Evolutionary conservation across 2,329 filamentous ascomycete species (phyloP).

Genomic region (Stagonosporopsis rhizophila): DNA sequence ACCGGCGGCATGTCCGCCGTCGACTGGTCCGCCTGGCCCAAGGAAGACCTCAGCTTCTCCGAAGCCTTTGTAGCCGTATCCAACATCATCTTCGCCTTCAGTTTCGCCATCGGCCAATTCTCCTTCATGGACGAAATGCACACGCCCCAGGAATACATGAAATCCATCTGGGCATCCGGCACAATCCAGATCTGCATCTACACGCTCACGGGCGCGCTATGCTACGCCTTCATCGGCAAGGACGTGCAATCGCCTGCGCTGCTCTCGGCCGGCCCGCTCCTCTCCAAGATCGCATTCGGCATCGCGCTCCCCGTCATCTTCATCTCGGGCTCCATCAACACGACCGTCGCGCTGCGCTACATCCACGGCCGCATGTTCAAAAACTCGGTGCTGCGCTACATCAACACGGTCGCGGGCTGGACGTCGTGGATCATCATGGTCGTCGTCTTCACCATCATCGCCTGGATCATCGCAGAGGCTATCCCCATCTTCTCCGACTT

Average conservation of each 20-base stretch:
- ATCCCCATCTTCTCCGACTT: conserved; percentile 25
- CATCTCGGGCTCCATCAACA: conserved; percentile 23
- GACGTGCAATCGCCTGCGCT: conserved; percentile 16
- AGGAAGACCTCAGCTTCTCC: conserved; percentile 18
- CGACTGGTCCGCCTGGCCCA: conserved; percentile 25
- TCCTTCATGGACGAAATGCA: conserved; percentile 26
- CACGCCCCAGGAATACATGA: conserved; percentile 22
- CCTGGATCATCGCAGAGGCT: conserved; percentile 24
- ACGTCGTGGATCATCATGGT: conserved; percentile 21
- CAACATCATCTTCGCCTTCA: conserved; percentile 26
- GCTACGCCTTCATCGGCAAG: conserved; percentile 23
- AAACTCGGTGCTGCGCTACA: conserved; percentile 20
- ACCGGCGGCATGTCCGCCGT: conserved; percentile 18
- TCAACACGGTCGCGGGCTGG: conserved; percentile 22
- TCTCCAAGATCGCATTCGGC: conserved; percentile 21
- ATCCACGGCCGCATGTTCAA: conserved; percentile 27
- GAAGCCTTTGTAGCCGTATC: conserved; percentile 22
- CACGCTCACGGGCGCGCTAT: conserved; percentile 21
- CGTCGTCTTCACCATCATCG: conserved; percentile 23
- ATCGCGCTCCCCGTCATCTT: conserved; percentile 23
- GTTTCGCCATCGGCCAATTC: conserved; percentile 23
- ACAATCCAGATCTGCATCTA: conserved; percentile 23
- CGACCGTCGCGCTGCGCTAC: conserved; percentile 24
- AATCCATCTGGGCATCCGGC: conserved; percentile 21
- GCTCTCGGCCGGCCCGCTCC: conserved; percentile 15